Evolutionary conservation across 192 early-diverging fungal genomes (phyloP), one percentile per base, ranked within the genome.

Genomic region (Coemansia javaensis): DNA sequence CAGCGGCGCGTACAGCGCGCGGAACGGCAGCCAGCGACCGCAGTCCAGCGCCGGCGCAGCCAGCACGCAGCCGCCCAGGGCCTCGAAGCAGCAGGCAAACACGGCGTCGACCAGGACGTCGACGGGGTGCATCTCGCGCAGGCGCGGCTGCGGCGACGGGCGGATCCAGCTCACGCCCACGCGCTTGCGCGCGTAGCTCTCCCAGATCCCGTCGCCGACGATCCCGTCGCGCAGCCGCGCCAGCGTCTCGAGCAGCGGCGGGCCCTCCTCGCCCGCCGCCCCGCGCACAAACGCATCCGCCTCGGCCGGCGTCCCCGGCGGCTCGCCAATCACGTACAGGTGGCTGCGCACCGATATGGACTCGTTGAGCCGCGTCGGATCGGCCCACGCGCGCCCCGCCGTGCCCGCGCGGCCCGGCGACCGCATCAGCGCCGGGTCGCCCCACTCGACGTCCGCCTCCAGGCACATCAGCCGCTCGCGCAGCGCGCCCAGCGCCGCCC

Each of bases 401-500:
- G 44, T 27, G 2, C 41, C 14, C 12, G 34, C 44, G 7, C 57
- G 48, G 17, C 53, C 57, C 0, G 70, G 70, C 36, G 70, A 74
- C 43, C 63, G 53, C 55, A 74, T 66, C 28, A 66, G 27, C 2
- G 70, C 63, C 7, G 70, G 70, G 21, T 74, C 70, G 7, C 63
- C 63, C 70, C 70, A 74, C 51, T 74, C 70, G 8, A 74, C 59
- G 34, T 74, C 70, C 0, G 70, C 57, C 35, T 74, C 70, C 14
- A 74, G 16, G 36, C 70, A 66, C 63, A 66, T 74, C 23, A 74
- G 37, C 13, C 70, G 58, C 36, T 56, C 52, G 20, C 40, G 54
- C 41, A 74, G n/a, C 0, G 58, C 53, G 2, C 24, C 50, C 39
- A 65, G 42, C 17, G 32, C 39, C 17, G 60, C 39, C 12, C 47